Percentiles rank a stretch among this genome's conserved stretches.
phyloP scores from a whole-genome alignment of 1,284 basidiomycete genomes.

The Cutaneotrichosporon daszewskae region DNA sequence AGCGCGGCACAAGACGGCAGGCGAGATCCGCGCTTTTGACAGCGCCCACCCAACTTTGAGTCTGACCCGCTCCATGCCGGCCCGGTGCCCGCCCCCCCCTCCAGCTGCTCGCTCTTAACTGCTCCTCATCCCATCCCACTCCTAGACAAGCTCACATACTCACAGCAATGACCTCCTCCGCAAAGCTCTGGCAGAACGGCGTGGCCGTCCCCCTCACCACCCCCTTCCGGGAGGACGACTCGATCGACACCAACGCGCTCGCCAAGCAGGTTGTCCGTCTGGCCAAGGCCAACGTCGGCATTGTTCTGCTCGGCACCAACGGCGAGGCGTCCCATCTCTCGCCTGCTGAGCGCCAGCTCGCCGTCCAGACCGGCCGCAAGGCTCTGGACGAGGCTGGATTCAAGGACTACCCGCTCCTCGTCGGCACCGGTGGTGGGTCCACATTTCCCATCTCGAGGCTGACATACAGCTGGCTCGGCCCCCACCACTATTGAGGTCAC shows the following conservation, averaged over 20 bases:
- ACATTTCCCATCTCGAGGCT: neutral
- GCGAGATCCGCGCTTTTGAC: too few relatives aligned
- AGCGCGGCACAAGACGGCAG: too few relatives aligned
- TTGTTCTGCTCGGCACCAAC: slow-evolving; percentile 50
- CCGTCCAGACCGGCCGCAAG: slow-evolving; percentile 62
- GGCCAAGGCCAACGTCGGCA: slow-evolving; percentile 48
- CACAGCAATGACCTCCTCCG: slow-evolving; percentile 9
- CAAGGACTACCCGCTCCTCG: slow-evolving; percentile 64
- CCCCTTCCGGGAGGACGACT: slow-evolving; percentile 45
- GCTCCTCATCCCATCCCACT: neutral
- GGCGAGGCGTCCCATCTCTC: slow-evolving; percentile 59
- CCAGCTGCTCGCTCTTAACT: neutral
- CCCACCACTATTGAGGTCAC: slow-evolving; percentile 75
- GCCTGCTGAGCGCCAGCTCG: slow-evolving; percentile 59
- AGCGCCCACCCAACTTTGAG: too few relatives aligned
- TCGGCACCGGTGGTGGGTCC: slow-evolving; percentile 69
- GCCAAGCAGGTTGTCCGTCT: slow-evolving; percentile 48
- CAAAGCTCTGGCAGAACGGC: slow-evolving; percentile 34
- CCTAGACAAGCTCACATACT: neutral
- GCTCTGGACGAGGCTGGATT: slow-evolving; percentile 71
- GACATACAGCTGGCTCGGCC: slow-evolving; percentile 54
- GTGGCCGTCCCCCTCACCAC: slow-evolving; percentile 51
- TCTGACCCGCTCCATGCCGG: neutral
- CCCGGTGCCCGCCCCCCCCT: too few relatives aligned
- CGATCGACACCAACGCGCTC: slow-evolving; percentile 45